Evolutionary conservation across 75 land plant species (phyloP), one percentile per base, ranked within the genome.

Genomic region (Gnetum montanum): DNA sequence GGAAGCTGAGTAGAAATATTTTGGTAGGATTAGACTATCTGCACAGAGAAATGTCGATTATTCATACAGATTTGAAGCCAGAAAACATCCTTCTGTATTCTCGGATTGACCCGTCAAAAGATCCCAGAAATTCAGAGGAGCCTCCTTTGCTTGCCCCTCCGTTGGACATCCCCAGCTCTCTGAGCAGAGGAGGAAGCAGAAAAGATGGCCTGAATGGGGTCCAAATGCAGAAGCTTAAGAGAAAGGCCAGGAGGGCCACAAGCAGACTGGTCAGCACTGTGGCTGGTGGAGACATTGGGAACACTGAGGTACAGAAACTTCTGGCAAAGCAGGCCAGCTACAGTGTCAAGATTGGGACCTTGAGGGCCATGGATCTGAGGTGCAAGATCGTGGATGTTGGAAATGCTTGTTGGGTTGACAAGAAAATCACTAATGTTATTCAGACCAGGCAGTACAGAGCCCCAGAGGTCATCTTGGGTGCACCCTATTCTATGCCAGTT

Each of bases 311-410:
- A 52, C 46, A 30, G 25, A 37, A 11, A 36, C 13, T 45, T 36
- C 12, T 37, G 15, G 41, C 46, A 65, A 41, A 56, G 49, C 55
- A 72, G 59, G 56, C 78, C 63, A n/a, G 51, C 45, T 6, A 13
- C 15, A 11, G 27, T 27, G 30, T 46, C 19, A 63, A 66, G 43
- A 46, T 57, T 7, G 72, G 58, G 55, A 56, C 40, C 49, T 54
- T 90, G 51, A 80, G 77, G 19, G 78, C 70, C 28, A 69, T 91
- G 64, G 88, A 91, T 65, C 22, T 91, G 43, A 72, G 85, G 50
- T 91, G 97, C 70, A 91, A 91, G 65, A 72, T 91, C 62, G 97
- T 91, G 43, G 97, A 91, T 62, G 68, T 91, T 60, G 97, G 97
- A 16, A 91, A 87, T 76, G 96, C 96, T 25, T 83, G 88, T 66